phyloP scores from a whole-genome alignment of 352 stramenopile genomes.

The Pythium dissotocum region DNA sequence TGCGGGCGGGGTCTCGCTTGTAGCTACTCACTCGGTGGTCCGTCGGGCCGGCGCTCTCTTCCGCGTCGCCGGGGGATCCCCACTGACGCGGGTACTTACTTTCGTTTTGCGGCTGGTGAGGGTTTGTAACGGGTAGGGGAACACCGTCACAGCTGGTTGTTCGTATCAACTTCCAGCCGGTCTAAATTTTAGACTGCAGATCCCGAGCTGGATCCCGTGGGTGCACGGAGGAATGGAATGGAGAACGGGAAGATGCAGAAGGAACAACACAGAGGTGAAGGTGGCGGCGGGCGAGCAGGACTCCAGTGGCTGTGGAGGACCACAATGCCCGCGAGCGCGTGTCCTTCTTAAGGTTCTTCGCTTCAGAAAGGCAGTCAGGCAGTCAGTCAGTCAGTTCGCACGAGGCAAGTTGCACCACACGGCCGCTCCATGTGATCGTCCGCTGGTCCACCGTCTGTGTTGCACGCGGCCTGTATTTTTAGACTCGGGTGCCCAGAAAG shows the following conservation, averaged over 20 bases:
- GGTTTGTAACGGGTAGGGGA: constrained; percentile 6
- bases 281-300: not conserved
- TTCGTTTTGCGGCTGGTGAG: not conserved
- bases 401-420: not conserved
- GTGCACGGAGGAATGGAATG: not conserved
- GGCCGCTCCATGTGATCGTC: not conserved
- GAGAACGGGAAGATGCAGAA: not conserved
- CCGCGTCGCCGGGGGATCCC: constrained; percentile 6
- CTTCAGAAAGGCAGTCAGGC: constrained; percentile 1
- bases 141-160: constrained; percentile 3
- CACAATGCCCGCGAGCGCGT: not conserved
- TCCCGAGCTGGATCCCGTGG: too few relatives aligned
- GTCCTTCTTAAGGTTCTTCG: constrained; percentile 1
- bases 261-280: constrained; percentile 1
- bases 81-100: constrained; percentile 2
- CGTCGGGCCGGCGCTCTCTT: constrained; percentile 1
- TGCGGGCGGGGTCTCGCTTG: not conserved
- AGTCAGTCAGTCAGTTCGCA: constrained; percentile 7
- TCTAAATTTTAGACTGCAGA: too few relatives aligned
- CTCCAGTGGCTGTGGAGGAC: not conserved
- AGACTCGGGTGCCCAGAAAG: not conserved
- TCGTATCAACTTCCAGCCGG: constrained; percentile 1
- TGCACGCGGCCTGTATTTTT: not conserved
- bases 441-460: constrained; percentile 20
- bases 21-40: not conserved